These are phyloP conservation scores for Monosporascus ibericus DNA, from an alignment of 2,329 filamentous ascomycete species.

Conservation along the genomic window DNA sequence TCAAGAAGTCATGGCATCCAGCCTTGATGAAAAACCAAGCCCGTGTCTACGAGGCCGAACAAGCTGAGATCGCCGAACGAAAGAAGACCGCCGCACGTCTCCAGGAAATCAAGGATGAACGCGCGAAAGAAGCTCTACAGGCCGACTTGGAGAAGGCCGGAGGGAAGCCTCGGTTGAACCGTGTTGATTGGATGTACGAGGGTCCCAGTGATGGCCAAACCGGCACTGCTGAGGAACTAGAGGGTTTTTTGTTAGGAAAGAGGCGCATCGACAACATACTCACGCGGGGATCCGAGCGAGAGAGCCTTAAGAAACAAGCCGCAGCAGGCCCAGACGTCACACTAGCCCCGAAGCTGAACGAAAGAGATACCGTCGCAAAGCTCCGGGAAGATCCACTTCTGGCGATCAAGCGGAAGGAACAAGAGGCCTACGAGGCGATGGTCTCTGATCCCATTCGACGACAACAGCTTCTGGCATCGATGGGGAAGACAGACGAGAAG, in stretches of 20 bases:
- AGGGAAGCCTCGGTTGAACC: constrained; percentile 69
- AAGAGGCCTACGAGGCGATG: constrained; percentile 71
- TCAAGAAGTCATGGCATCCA: neutral
- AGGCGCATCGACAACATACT: constrained; percentile 79
- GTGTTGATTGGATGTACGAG: constrained; percentile 98
- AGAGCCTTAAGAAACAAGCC: constrained; percentile 72
- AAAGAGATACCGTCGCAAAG: constrained; percentile 77
- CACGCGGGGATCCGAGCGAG: constrained; percentile 72
- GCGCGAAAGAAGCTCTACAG: constrained; percentile 86
- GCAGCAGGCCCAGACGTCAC: constrained; percentile 48
- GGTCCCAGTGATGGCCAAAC: constrained; percentile 72
- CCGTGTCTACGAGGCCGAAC: constrained; percentile 71
- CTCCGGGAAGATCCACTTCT: constrained; percentile 86
- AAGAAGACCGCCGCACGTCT: constrained; percentile 88
- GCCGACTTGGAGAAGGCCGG: constrained; percentile 83
- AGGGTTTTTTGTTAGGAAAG: constrained; percentile 89
- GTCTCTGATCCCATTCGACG: constrained; percentile 70
- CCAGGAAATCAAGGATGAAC: constrained; percentile 91
- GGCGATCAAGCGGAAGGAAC: constrained; percentile 89
- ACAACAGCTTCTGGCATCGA: constrained; percentile 59
- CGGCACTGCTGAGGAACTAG: constrained; percentile 82
- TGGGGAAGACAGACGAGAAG: constrained; percentile 48
- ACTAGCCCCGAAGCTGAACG: constrained; percentile 59
- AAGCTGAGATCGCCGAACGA: constrained; percentile 65
- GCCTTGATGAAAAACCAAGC: constrained; percentile 70